Evolutionary conservation across 768 basidiomycete genomes (phyloP).

Genomic region (Lactifluus rugatus): DNA sequence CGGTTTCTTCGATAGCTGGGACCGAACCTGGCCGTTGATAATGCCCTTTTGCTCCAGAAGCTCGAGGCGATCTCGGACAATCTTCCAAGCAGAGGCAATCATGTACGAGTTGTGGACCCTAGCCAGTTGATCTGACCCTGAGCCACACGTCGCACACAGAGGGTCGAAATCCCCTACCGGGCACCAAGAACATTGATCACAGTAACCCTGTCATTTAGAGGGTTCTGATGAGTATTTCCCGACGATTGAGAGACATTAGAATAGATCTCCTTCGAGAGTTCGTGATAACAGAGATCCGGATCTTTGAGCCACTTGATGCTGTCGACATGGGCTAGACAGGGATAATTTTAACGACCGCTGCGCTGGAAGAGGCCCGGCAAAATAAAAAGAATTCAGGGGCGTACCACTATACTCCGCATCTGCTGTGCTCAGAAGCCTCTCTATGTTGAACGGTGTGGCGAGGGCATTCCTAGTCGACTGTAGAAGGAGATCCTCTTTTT

Average conservation of each 20-base stretch:
- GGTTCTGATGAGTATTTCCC: constrained; percentile 2
- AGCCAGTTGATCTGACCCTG: constrained; percentile 2
- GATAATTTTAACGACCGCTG: background rate
- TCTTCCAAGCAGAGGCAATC: constrained; percentile 75
- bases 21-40: constrained; percentile 41
- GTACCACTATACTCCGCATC: constrained; percentile 65
- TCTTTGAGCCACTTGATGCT: constrained; percentile 62
- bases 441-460: constrained; percentile 52
- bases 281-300: constrained; percentile 46
- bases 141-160: constrained; percentile 3
- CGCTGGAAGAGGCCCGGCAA: background rate
- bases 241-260: constrained; percentile 34
- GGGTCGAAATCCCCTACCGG: constrained; percentile 15
- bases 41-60: constrained; percentile 47
- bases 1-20: constrained; percentile 42
- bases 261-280: constrained; percentile 47
- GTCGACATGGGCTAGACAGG: constrained; percentile 48
- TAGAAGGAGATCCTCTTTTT: constrained; percentile 58
- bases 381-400: constrained; percentile 17
- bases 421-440: constrained; percentile 55
- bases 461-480: constrained; percentile 45
- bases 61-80: constrained; percentile 51
- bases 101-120: constrained; percentile 79
- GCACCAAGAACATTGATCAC: constrained; percentile 19
- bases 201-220: constrained; percentile 3